Evolutionary conservation across 139 green algal genomes (phyloP), one percentile per base, ranked within the genome.

Genomic region (Diplosphaera chodatii): DNA sequence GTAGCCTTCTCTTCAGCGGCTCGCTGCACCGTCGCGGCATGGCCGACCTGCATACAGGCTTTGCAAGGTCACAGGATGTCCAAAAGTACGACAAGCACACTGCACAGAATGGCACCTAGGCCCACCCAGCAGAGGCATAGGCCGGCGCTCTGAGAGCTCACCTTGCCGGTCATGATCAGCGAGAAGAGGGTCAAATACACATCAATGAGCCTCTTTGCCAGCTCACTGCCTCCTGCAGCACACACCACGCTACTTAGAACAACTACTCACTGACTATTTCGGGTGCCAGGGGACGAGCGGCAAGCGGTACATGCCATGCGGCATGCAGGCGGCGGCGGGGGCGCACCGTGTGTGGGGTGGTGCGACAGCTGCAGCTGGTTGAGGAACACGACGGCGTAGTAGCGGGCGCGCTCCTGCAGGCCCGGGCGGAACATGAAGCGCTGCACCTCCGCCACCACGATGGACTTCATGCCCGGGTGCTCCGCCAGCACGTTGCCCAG

Each of bases 171-270:
- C 68, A 94, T 75, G 56, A 95, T 78, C 69, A 96, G 73, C 20
- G 82, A 78, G 83, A 98, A 98, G 13, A 97, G 74, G 2, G 82
- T 88, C 76, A 98, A 96, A 84, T 98, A 98, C 22, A 96, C 64
- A 70, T 91, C 85, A 0, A 98, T 82, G 5, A 98, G 86, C 69
- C 85, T 80, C 63, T 80, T 67, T 2, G 93, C 90, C 32, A 98
- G 78, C 18, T 37, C 74, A 13, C 66, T 71, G 22, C 90, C 91
- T 59, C 84, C 80, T 74, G 75, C 67, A 55, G 23, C 13, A n/a
- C 20, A 63, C 18, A 34, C 6, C 37, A 48, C 37, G 6, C n/a
- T n/a, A n/a, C n/a, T n/a, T n/a, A n/a, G n/a, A n/a, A n/a, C n/a
- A n/a, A n/a, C n/a, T n/a, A n/a, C n/a, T n/a, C n/a, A n/a, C n/a